phyloP scores from a whole-genome alignment of 495 filamentous ascomycete genomes.

The Pseudoneurospora amorphoporcata region DNA sequence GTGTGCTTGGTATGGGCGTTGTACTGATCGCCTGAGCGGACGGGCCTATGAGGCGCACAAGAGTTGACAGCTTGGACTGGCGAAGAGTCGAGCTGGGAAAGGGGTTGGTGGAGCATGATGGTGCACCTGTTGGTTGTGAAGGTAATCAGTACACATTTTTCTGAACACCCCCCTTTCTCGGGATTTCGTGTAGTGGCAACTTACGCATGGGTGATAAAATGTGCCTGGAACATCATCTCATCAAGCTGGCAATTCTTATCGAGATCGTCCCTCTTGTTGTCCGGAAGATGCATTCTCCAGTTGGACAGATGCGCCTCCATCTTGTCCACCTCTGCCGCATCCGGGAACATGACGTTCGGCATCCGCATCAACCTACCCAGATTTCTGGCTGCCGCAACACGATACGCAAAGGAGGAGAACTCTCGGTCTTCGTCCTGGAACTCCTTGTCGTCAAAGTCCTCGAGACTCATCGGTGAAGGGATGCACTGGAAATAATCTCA shows the following conservation, averaged over 20 bases:
- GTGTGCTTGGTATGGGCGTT: conserved; percentile 73
- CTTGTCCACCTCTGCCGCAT: conserved; percentile 36
- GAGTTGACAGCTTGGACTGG: conserved; percentile 44
- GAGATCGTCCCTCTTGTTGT: conserved; percentile 61
- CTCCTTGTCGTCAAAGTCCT: conserved; percentile 61
- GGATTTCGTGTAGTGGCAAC: conserved; percentile 8
- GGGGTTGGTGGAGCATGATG: conserved; percentile 68
- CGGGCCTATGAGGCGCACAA: conserved; percentile 45
- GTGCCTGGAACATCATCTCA: conserved; percentile 87
- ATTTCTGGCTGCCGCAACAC: conserved; percentile 63
- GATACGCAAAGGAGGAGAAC: conserved; percentile 74
- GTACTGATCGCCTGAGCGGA: conserved; percentile 45
- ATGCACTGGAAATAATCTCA: conserved; percentile 40
- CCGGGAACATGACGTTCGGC: conserved; percentile 32
- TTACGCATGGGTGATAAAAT: conserved; percentile 66
- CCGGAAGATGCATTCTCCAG: conserved; percentile 73
- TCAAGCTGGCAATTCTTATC: conserved; percentile 60
- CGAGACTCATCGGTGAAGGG: conserved; percentile 47
- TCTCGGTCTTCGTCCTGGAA: conserved; percentile 50
- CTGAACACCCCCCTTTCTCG: not conserved
- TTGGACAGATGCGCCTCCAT: conserved; percentile 70
- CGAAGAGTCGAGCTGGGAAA: conserved; percentile 49
- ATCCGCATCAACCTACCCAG: conserved; percentile 63
- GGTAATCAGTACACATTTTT: not conserved
- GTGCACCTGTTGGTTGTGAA: conserved; percentile 26